Base-by-base conservation (phyloP, 371 early-diverging fungal species). In the Rhizopus arrhizus region DNA sequence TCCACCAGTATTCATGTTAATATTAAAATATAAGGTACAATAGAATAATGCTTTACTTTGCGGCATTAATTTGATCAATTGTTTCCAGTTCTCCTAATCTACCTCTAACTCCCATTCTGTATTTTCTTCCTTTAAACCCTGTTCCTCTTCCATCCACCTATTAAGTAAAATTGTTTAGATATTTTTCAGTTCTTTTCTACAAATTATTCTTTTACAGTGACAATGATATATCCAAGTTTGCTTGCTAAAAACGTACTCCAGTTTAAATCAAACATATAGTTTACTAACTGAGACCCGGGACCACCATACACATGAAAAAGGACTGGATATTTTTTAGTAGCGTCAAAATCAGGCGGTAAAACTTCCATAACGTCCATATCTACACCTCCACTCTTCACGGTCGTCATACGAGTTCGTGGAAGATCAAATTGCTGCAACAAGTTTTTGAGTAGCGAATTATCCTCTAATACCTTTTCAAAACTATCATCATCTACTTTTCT, bases 271-370 rank as follows among this genome's bases (percentile, higher is more conserved):
- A 87, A 94, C 49, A 68, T 63, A 12, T 85, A 81, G 13, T 82
- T 75, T 8, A 90, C 96, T 29, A 86, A 59, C 68, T 97, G 96
- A 31, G 95, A 94, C 58, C 85, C 85, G 9, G 96, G 96, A 0
- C 97, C 97, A 22, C 95, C 96, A 62, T 95, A 95, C n/a, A 92
- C 89, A 64, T 84, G 82, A 72, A 95, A 88, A 31, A 95, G 61
- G 9, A 95, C 91, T 11, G 93, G 94, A 61, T 96, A 94, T 9
- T 74, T 66, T 11, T 72, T 76, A n/a, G 66, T 70, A 4, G 76
- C 74, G 47, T 94, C 84, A 69, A 96, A 96, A 55, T 87, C 85
- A 28, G 92, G 87, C 7, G 97, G 97, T 13, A 87, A 72, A 5
- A 85, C 80, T 51, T 92, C 84, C 81, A 87, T 84, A 7, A 87